Evolutionary conservation across 1,284 basidiomycete species (phyloP).

Genomic region (Erythrobasidium hasegawianum): DNA sequence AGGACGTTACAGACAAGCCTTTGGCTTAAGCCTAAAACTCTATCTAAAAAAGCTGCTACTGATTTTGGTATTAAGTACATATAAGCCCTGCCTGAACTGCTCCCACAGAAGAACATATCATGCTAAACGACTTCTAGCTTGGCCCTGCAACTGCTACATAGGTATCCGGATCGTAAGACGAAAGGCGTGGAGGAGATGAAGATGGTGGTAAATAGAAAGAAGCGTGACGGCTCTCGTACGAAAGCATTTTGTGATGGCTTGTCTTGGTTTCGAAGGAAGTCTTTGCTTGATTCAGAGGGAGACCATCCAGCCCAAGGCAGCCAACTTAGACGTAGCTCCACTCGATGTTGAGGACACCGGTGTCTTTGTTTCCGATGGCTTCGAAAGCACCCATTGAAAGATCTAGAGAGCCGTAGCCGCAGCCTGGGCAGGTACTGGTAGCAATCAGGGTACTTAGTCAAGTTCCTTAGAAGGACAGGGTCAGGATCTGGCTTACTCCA

Average conservation of each 20-base stretch:
- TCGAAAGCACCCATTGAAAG: conserved; percentile 72
- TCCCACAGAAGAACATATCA: too few species aligned
- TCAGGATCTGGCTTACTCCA: conserved; percentile 56
- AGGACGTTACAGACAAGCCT: too few species aligned
- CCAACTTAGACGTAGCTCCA: conserved; percentile 56
- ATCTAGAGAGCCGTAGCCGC: conserved; percentile 62
- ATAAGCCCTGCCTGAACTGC: too few species aligned
- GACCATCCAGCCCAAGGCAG: too few species aligned
- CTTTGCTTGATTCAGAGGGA: too few species aligned
- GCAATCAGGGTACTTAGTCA: neutral
- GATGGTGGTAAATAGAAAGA: neutral
- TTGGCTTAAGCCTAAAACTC: too few species aligned
- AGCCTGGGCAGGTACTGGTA: neutral
- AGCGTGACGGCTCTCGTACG: neutral
- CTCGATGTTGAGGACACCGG: conserved; percentile 61
- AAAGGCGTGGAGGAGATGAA: neutral
- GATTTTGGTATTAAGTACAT: too few species aligned
- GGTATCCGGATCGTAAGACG: too few species aligned
- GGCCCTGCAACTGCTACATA: neutral
- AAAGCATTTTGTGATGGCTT: too few species aligned
- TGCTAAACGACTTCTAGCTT: too few species aligned
- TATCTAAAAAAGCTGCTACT: too few species aligned
- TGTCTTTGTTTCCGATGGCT: conserved; percentile 56
- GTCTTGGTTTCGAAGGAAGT: too few species aligned
- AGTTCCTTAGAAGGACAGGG: neutral